Evolutionary conservation across 306 rosid genomes (phyloP).

Genomic region (Quercus gilva): DNA sequence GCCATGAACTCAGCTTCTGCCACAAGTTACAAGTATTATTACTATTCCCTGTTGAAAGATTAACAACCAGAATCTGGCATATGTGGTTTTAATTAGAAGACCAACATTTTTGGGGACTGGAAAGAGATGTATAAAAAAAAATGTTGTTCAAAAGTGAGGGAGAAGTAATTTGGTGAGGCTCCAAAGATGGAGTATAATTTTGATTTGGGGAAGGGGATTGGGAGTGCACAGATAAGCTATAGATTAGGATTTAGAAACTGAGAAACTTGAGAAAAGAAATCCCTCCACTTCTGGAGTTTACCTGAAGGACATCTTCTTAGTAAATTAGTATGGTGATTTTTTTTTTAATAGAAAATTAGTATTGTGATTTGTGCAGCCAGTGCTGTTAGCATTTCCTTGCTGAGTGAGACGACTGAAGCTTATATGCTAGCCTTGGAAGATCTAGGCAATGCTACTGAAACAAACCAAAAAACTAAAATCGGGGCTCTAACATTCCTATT

Average conservation of each 20-base stretch:
- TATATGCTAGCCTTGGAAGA: background rate
- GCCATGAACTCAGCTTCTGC: too few species aligned
- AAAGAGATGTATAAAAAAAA: too few species aligned
- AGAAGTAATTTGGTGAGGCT: background rate
- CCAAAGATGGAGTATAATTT: background rate
- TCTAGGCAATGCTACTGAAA: background rate
- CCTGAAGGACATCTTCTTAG: too few species aligned
- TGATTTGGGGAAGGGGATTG: background rate
- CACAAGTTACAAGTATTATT: too few species aligned
- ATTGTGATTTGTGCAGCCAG: background rate
- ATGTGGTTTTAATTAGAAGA: too few species aligned
- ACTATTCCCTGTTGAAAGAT: too few species aligned
- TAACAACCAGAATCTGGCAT: too few species aligned
- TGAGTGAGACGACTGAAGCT: background rate
- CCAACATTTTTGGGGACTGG: too few species aligned
- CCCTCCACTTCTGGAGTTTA: background rate
- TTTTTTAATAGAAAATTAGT: background rate
- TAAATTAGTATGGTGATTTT: background rate
- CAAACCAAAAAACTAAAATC: background rate
- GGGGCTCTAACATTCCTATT: background rate
- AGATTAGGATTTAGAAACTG: background rate
- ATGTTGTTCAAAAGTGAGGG: too few species aligned
- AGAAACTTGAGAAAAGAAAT: background rate
- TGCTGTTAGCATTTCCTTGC: background rate
- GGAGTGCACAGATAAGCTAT: background rate